phyloP scores from a whole-genome alignment of 257 asterid genomes.

The Solanum chiquidenum region DNA sequence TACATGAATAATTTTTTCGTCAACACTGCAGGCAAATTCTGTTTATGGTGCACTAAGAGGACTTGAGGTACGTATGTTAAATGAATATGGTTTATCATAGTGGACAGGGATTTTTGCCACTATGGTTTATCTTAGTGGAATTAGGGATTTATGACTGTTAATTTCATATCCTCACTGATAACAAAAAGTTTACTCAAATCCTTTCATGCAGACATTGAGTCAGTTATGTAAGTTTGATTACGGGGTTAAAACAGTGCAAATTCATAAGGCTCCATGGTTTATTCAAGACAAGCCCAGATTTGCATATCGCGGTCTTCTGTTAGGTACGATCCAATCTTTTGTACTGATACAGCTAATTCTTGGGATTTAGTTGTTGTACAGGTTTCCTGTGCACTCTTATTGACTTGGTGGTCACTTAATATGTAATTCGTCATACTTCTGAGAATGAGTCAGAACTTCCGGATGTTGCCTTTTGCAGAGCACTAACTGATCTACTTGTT shows the following conservation, averaged over 20 bases:
- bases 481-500: neutral
- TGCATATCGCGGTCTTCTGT: constrained; percentile 66
- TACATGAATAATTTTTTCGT: neutral
- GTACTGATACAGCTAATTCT: neutral
- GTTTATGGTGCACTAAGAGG: constrained; percentile 83
- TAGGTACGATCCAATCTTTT: constrained; percentile 34
- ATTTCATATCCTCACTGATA: neutral
- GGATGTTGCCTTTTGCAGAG: neutral
- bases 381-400: neutral
- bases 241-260: constrained; percentile 56
- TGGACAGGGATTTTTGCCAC: neutral
- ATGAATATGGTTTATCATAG: neutral
- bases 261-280: constrained; percentile 81
- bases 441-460: neutral
- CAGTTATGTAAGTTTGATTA: constrained; percentile 74
- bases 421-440: neutral
- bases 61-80: constrained; percentile 53
- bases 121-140: neutral
- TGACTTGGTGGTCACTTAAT: neutral
- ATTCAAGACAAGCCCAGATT: constrained; percentile 87
- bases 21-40: constrained; percentile 62
- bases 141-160: neutral
- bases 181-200: neutral
- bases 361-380: neutral
- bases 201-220: constrained; percentile 55